Evolutionary conservation across 768 basidiomycete genomes (phyloP).

Genomic region (Podaxis sp.): DNA sequence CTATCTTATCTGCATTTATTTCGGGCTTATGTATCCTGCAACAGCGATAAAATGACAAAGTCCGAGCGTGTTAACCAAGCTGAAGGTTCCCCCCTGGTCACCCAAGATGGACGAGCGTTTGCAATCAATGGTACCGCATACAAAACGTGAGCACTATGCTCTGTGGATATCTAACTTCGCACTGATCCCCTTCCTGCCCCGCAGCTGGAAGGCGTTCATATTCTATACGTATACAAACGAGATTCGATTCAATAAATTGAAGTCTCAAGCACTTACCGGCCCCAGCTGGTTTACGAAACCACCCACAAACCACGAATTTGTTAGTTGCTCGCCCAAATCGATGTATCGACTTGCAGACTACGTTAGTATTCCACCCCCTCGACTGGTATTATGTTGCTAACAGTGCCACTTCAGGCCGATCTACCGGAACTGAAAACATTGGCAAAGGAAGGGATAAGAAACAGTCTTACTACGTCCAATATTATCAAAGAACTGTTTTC

Average conservation of each 20-base stretch:
- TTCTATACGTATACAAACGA: conserved; percentile 8
- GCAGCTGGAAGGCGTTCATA: conserved; percentile 10
- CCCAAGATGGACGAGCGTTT: neutral
- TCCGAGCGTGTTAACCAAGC: neutral
- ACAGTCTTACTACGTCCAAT: conserved; percentile 4
- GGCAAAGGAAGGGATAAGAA: conserved; percentile 10
- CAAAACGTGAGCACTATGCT: neutral
- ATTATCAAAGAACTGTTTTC: conserved; percentile 13
- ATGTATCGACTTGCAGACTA: conserved; percentile 30
- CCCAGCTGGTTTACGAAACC: neutral
- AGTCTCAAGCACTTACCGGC: neutral
- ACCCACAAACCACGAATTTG: neutral
- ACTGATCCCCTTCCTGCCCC: neutral
- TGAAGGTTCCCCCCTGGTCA: neutral
- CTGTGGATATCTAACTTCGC: neutral
- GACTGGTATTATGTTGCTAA: neutral
- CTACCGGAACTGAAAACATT: neutral
- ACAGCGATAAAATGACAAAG: neutral
- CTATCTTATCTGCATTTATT: too few species aligned
- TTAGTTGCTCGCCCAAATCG: conserved; percentile 29
- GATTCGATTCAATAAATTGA: conserved; percentile 3
- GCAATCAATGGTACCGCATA: conserved; percentile 2
- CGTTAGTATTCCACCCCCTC: neutral
- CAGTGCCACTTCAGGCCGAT: neutral
- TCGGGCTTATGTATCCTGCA: neutral